Evolutionary conservation across 371 early-diverging fungal genomes (phyloP), one percentile per base, ranked within the genome.

Genomic region (Mortierella sp.): DNA sequence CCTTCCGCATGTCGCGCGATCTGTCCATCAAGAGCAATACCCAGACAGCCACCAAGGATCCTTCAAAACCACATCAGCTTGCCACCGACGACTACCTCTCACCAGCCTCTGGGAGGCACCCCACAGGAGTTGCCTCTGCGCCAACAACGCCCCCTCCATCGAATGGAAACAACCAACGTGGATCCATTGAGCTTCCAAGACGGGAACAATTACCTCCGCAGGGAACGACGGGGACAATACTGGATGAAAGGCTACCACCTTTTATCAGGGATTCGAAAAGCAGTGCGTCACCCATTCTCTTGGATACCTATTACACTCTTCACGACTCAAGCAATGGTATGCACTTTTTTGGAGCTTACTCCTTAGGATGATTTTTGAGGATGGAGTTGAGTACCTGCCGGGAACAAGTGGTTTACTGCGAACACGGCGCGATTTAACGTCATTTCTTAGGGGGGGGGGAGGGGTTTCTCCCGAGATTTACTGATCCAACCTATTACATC

Each of bases 221-320:
- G 37, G 16, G 4, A 46, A 47, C 26, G 26, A 7, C 14, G 64
- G 45, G 55, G 62, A 65, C 46, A 12, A 37, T 1, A 4, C 60
- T 29, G 15, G 57, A 45, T 18, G 48, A 53, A 2, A 62, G 60
- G 37, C 25, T 70, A 21, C 75, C 75, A 14, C 53, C 59, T 21
- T 75, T 70, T 58, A 53, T 60, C 18, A 26, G 53, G 45, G 62
- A 58, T 28, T 60, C 52, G 4, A 62, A 59, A 25, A 46, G 46
- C 21, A 57, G 50, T 29, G 28, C 69, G 4, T 29, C 21, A 16
- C 75, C 75, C 11, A 60, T 75, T 6, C 64, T 77, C 48, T 48
- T 77, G 66, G 69, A 77, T 30, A 65, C 68, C 11, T 72, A 72
- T 26, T 77, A 72, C 51, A 77, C 77, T 19, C 66, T 77, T 47